Base-by-base conservation (phyloP, 805 yeast species). In the Dipodascopsis uninucleata region DNA sequence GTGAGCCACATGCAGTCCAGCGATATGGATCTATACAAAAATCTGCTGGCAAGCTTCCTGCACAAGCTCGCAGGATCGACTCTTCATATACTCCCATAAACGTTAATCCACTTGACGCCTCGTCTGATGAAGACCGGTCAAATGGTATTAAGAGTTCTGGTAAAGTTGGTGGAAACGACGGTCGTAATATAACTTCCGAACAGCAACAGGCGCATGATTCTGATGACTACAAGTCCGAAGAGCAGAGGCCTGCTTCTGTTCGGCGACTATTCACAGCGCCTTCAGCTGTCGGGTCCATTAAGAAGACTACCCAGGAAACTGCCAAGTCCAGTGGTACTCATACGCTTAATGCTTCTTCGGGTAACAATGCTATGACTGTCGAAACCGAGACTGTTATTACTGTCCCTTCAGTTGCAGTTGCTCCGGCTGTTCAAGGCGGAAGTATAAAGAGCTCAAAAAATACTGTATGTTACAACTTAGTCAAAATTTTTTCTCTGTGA, bases 301-400 rank as follows among this genome's bases (percentile, higher is more conserved):
- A 45, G 53, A 49, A 41, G 28, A 5, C 12, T 24, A 31, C 8
- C 9, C 31, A 16, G 6, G 39, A 21, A n/a, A n/a, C n/a, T 14
- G 18, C 25, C 25, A 36, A 40, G 25, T 16, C 5, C 22, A 45
- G 38, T 2, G 22, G 20, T 10, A 6, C 33, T 17, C 5, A 21
- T 22, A 16, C n/a, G 26, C 18, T 36, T 8, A 28, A n/a, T 3
- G n/a, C 38, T 3, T 43, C 26, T 9, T 26, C 39, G 10, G 45
- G 36, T 9, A 41, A 26, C 14, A 49, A 45, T 28, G 49, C 56
- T 37, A 71, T 76, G 70, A 74, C 75, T 23, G 84, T 79, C 24
- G 84, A 78, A 54, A 76, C 81, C 0, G 84, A 79, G 56, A 77
- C 81, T 0, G 81, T 79, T 14, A 73, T 78, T 31, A 72, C 80